phyloP scores from a whole-genome alignment of 345 rosid genomes.

The Rhizophora apiculata region DNA sequence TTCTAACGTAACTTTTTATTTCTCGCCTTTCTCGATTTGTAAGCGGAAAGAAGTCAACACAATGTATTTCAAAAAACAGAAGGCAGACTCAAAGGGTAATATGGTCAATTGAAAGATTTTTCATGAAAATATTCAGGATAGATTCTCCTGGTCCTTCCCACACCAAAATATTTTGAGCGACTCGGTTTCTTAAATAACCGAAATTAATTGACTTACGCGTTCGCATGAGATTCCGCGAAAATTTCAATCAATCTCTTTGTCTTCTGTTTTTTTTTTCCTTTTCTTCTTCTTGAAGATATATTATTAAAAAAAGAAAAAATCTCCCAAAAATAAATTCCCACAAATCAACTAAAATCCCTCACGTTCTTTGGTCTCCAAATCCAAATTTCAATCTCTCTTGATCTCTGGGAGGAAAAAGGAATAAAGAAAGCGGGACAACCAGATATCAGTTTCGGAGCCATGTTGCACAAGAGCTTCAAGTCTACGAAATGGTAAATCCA shows the following conservation, averaged over 20 bases:
- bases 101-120: neutral
- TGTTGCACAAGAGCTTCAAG: slow-evolving; percentile 85
- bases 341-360: neutral
- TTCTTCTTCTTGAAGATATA: neutral
- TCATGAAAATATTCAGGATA: neutral
- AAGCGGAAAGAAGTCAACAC: no score
- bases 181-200: slow-evolving; percentile 4
- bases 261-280: neutral
- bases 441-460: slow-evolving; percentile 4
- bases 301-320: slow-evolving; percentile 6
- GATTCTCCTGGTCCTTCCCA: neutral
- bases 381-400: neutral
- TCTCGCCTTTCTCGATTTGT: no score
- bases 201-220: neutral
- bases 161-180: neutral
- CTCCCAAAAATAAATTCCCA: neutral
- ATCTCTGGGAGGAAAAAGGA: neutral
- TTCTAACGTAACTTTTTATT: no score
- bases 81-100: neutral
- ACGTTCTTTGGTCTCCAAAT: neutral
- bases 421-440: no score
- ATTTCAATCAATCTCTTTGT: neutral
- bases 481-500: slow-evolving; percentile 73
- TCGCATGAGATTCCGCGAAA: slow-evolving; percentile 27
- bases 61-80: no score